Evolutionary conservation across 805 yeast species (phyloP), one percentile per base, ranked within the genome.

Genomic region (Scheffersomyces spartinae): DNA sequence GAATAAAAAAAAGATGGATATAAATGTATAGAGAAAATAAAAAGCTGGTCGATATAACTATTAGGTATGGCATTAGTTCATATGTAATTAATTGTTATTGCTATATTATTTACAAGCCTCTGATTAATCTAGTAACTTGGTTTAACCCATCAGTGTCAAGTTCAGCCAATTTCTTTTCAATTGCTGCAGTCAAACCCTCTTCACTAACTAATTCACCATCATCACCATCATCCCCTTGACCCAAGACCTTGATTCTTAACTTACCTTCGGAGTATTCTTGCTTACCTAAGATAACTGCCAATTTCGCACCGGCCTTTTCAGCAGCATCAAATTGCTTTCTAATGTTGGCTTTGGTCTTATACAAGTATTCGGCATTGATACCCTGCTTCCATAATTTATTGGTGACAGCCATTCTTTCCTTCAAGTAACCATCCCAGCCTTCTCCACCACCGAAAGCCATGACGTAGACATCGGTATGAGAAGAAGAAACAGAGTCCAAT

Each of bases 361-460:
- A 91, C 34, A 88, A 65, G 52, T 75, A 93, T 59, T 91, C 98
- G 24, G 94, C 65, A 49, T 83, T 93, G 36, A 91, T 75, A 18
- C 91, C 95, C 6, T 78, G 79, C 20, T 63, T 64, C 98, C 98
- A 91, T 40, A 91, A 67, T 41, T 63, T 52, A 44, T 83, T 77
- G 27, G 95, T 74, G 24, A 91, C 69, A 16, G 67, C 42, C 95
- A 91, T 85, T 61, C 98, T 78, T 60, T 91, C 96, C 30, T 74
- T 71, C 44, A 91, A 61, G 60, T 82, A 84, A 5, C 97, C 98
- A 32, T 66, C 74, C 96, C 96, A 86, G 34, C 79, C 93, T 42
- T 81, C 81, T 43, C 97, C 98, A 44, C 96, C 97, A 38, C 98
- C 98, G 46, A 91, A 86, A 1, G 98, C 97, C 95, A 91, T 86